Evolutionary conservation across 495 filamentous ascomycete species (phyloP), one percentile per base, ranked within the genome.

Genomic region (Copromyces sp.): DNA sequence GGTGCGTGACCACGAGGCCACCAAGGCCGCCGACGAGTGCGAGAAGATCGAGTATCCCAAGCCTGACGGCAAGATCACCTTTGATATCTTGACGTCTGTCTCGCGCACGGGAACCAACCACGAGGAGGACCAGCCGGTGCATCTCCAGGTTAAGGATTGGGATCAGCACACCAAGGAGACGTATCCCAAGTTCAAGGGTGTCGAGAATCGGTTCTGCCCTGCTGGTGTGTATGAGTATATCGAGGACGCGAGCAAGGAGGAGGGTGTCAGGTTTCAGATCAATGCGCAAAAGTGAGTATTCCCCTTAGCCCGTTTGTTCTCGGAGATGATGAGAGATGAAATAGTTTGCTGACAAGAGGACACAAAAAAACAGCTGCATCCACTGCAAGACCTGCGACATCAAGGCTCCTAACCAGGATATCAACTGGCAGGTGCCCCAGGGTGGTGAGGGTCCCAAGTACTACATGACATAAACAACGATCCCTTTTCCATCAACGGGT

Each of bases 341-440:
- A 7, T 24, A 7, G 20, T 75, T 24, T 24, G 39, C 74, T 77
- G 53, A 78, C 72, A 32, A 38, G 40, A 45, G 17, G 39, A 39
- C 9, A 39, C 38, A 5, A 44, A 44, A 44, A 61, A 8, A 32
- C 39, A 96, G 94, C 81, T 99, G 95, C 80, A 95, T 99, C 71
- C 95, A 99, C 82, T 99, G 95, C 86, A 99, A 99, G 88, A 98
- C 95, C 4, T 99, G 95, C 79, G 95, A 99, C 82, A 98, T 99
- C 81, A 99, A 99, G 85, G 94, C 91, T 14, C 95, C 95, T 3
- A 88, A 90, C 69, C 95, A 99, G 83, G 95, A 97, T 81, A 98
- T 98, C 81, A 96, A 97, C 82, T 97, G 94, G 94, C 87, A 92
- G 71, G 94, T 94, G 4, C 95, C 95, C 29, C 93, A 97, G 81